phyloP scores from a whole-genome alignment of 257 asterid genomes.

The Jasminum sambac region DNA sequence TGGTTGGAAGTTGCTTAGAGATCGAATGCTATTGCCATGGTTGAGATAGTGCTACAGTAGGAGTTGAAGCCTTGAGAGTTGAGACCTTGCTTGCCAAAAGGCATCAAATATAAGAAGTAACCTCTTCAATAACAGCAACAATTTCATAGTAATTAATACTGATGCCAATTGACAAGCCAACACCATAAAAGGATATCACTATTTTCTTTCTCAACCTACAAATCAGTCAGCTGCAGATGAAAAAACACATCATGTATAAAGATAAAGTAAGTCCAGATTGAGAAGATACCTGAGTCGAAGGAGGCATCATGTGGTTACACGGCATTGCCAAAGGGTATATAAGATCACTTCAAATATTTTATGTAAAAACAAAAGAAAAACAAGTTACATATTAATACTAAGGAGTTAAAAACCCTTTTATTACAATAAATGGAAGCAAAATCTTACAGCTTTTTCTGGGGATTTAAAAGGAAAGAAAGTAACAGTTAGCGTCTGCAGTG shows the following conservation, averaged over 20 bases:
- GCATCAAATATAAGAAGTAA: slow-evolving; percentile 24
- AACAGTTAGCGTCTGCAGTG: neutral
- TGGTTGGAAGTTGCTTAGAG: neutral
- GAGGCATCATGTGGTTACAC: slow-evolving; percentile 83
- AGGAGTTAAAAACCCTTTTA: neutral
- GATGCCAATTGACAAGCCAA: slow-evolving; percentile 73
- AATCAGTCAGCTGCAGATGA: slow-evolving; percentile 17
- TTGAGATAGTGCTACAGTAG: slow-evolving; percentile 61
- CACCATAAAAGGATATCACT: slow-evolving; percentile 84
- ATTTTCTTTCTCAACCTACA: slow-evolving; percentile 83
- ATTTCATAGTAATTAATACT: slow-evolving; percentile 48
- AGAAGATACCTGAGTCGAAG: slow-evolving; percentile 64
- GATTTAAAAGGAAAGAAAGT: neutral
- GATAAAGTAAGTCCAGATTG: neutral
- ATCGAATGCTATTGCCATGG: slow-evolving; percentile 61
- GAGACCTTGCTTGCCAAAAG: slow-evolving; percentile 57
- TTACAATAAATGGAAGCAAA: neutral
- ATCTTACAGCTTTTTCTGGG: neutral
- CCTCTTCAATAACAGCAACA: slow-evolving; percentile 62
- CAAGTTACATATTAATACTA: neutral
- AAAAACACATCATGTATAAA: neutral
- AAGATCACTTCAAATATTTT: neutral
- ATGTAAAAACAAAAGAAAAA: neutral
- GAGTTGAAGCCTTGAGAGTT: slow-evolving; percentile 74
- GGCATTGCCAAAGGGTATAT: slow-evolving; percentile 71